Base-by-base conservation (phyloP, 2,329 filamentous ascomycete species). In the Epichloe gansuensis region DNA sequence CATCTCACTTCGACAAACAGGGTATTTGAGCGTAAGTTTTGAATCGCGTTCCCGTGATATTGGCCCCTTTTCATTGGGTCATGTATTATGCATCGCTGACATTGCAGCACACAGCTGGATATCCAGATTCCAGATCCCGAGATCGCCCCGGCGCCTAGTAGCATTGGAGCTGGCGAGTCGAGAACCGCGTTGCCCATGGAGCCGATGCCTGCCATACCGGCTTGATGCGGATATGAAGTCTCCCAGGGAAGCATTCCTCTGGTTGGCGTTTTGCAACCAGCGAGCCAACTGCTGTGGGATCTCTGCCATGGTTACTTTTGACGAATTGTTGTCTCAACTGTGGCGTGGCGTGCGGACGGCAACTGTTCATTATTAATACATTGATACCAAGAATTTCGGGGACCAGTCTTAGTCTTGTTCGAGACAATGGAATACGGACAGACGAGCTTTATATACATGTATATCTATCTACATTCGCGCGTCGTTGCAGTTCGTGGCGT, bases 111-210 rank as follows among this genome's bases (percentile, higher is more conserved):
- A 11, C 45, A 87, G 84, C 76, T 90, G 59, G 86, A 90, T 60
- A 87, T 90, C 47, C 85, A 89, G 68, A 87, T 90, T 53, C 82
- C 85, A 4, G 85, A 90, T 64, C 86, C 87, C 1, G 84, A 87
- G 59, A 81, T 89, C 54, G 78, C 76, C 3, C 70, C 74, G 3
- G 74, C 73, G 47, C 70, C 68, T 9, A 76, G 71, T 54, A 76
- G 71, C 11, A 55, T 61, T 13, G 63, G 63, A 21, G 67, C 71
- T 1, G 68, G 67, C 38, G 68, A 67, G 49, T 68, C 68, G 17
- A 59, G 61, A 47, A 64, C 63, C 31, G 64, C 58, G 9, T 50
- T 69, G 41, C 60, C 65, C 41, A 36, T 71, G 61, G 60, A 71
- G 62, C 59, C 63, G 21, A 54, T 57, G 3, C 57, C 60, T 8